Base-by-base conservation (phyloP, 352 stramenopile genomes). In the Phytophthora ohioensis region DNA sequence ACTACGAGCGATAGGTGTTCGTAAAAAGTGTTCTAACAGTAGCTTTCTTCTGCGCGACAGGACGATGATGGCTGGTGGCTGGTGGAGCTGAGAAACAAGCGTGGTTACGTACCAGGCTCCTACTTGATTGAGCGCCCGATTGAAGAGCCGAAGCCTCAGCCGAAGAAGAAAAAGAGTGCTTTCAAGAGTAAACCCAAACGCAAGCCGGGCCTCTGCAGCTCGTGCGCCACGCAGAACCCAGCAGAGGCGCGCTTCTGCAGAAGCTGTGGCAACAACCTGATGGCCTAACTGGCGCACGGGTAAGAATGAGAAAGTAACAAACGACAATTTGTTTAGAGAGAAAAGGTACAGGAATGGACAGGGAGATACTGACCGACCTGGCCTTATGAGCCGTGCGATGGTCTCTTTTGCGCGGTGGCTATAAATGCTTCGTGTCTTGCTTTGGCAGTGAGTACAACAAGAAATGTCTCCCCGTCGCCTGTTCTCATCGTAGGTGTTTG, bases 61-160 rank as follows among this genome's bases (percentile, higher is more conserved):
- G 87, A 95, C 39, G 85, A 93, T 45, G 87, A 95, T 77, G 87
- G 87, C 70, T 95, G 87, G 87, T 95, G 87, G 87, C 77, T 93
- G 51, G 87, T 92, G 41, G 83, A 92, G 31, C 64, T 93, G 43
- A 64, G 79, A 57, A 83, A 79, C 58, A 79, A 90, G 47, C 87
- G 87, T 46, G 87, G 87, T 30, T 95, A 93, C 67, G 87, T 95
- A 10, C 87, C 87, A 15, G 87, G 87, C 12, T 95, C 87, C 17
- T 95, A 95, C 67, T 73, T 95, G 59, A 88, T 95, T 51, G 87
- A 93, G 65, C 81, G 88, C 38, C 85, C 82, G 7, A 72, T 80
- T 41, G 72, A 81, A 68, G 56, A 82, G 51, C 64, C 70, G 30
- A 85, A 84, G 49, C 66, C 65, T 10, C 54, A 80, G 54, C 67